A percentile compares a stretch with the other conserved stretches of the same genome.
Evolutionary conservation across 2,329 filamentous ascomycete genomes (phyloP).

Genomic region (Chalara sp.): DNA sequence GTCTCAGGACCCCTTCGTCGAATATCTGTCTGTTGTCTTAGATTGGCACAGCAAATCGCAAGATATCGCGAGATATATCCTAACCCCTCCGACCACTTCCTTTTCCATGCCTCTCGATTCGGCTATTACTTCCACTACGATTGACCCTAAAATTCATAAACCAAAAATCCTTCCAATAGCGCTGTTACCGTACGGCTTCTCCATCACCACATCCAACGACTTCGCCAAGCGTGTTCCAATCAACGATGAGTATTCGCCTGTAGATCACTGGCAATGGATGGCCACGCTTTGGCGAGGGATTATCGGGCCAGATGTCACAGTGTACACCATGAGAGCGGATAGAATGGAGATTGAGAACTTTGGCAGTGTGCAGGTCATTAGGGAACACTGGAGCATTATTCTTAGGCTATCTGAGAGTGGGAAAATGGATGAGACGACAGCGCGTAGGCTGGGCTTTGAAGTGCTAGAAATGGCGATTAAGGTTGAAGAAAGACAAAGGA

Average conservation of each 20-base stretch:
- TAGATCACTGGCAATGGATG: slow-evolving; percentile 98
- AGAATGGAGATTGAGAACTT: slow-evolving; percentile 30
- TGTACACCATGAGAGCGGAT: slow-evolving; percentile 49
- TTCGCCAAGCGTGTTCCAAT: slow-evolving; percentile 72
- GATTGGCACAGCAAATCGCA: slow-evolving; percentile 71
- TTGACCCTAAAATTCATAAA: slow-evolving; percentile 11
- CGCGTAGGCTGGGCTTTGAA: slow-evolving; percentile 77
- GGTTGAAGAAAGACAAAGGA: slow-evolving; percentile 15
- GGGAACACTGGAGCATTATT: slow-evolving; percentile 46
- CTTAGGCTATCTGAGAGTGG: slow-evolving; percentile 37
- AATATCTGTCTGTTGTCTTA: slow-evolving; percentile 62
- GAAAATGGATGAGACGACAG: slow-evolving; percentile 58
- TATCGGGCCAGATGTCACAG: slow-evolving; percentile 71
- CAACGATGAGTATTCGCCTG: slow-evolving; percentile 66
- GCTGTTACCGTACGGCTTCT: slow-evolving; percentile 70
- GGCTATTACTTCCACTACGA: not conserved
- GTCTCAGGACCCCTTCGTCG: slow-evolving; percentile 35
- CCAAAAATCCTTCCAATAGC: slow-evolving; percentile 55
- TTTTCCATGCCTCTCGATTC: not conserved
- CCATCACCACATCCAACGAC: slow-evolving; percentile 69
- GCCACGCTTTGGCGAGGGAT: slow-evolving; percentile 88
- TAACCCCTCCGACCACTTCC: slow-evolving; percentile 17
- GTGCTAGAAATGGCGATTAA: slow-evolving; percentile 69
- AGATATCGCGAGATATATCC: slow-evolving; percentile 59
- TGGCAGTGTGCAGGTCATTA: slow-evolving; percentile 50